phyloP scores from a whole-genome alignment of 495 filamentous ascomycete species.

The Entonaema liquescens region DNA sequence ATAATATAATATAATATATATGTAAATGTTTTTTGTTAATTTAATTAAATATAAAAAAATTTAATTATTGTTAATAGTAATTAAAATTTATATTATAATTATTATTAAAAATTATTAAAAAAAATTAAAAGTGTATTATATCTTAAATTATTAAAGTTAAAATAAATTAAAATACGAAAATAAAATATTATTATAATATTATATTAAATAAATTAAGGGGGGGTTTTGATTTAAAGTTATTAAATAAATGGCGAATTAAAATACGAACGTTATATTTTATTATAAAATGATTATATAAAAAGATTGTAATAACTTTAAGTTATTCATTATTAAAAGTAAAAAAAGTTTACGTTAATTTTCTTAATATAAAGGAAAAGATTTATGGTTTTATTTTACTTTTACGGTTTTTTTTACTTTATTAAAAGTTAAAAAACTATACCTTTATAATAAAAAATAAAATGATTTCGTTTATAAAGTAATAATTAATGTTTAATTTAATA shows the following conservation, averaged over 20 bases:
- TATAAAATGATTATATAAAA: neutral
- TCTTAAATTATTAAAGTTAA: neutral
- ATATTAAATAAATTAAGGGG: neutral
- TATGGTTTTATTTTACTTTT: neutral
- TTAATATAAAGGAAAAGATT: neutral
- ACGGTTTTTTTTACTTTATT: no score
- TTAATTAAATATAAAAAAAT: neutral
- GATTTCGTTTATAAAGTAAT: neutral
- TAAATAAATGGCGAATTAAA: neutral
- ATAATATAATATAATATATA: neutral
- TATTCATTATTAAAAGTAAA: neutral
- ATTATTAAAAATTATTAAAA: neutral
- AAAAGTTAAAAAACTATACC: neutral
- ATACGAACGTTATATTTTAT: neutral
- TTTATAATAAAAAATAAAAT: neutral
- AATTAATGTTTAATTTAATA: neutral
- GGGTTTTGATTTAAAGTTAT: neutral
- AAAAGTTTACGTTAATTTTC: neutral
- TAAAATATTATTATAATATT: neutral
- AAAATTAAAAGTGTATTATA: neutral
- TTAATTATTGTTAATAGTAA: neutral
- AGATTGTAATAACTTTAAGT: neutral
- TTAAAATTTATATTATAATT: neutral
- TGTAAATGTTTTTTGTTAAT: neutral
- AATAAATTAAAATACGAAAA: neutral